phyloP scores from a whole-genome alignment of 306 rosid genomes.

The Datisca glomerata region DNA sequence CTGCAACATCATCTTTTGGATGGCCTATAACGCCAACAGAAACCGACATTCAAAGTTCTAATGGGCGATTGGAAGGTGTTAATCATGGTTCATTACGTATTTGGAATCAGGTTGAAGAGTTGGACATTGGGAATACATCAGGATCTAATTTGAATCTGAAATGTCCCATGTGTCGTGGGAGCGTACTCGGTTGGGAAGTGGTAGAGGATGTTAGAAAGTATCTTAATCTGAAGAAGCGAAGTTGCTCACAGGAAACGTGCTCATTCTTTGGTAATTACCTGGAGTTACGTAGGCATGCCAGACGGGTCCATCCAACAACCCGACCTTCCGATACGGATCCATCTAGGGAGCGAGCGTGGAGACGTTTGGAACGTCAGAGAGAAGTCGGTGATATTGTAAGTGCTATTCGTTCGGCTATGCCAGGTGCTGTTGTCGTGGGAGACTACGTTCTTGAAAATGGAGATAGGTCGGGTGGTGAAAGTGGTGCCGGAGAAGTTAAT shows the following conservation, averaged over 20 bases:
- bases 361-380: constrained; percentile 69
- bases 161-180: constrained; percentile 84
- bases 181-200: constrained; percentile 73
- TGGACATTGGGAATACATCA: constrained; percentile 47
- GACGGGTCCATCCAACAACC: constrained; percentile 74
- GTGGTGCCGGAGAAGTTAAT: constrained; percentile 31
- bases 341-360: constrained; percentile 72
- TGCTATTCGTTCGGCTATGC: constrained; percentile 79
- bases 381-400: constrained; percentile 87
- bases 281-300: constrained; percentile 83
- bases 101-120: constrained; percentile 49
- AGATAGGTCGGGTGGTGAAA: constrained; percentile 45
- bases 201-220: constrained; percentile 74
- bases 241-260: constrained; percentile 84
- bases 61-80: constrained; percentile 49
- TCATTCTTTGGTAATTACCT: constrained; percentile 74
- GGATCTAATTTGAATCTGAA: constrained; percentile 48
- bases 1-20: constrained; percentile 53
- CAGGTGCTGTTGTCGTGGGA: constrained; percentile 79
- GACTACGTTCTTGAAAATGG: constrained; percentile 85
- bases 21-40: constrained; percentile 48
- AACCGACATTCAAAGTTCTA: constrained; percentile 51
- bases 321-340: constrained; percentile 75
- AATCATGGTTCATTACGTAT: constrained; percentile 62
- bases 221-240: constrained; percentile 77